Evolutionary conservation across 257 asterid species (phyloP).

Genomic region (Hygrophila difformis): DNA sequence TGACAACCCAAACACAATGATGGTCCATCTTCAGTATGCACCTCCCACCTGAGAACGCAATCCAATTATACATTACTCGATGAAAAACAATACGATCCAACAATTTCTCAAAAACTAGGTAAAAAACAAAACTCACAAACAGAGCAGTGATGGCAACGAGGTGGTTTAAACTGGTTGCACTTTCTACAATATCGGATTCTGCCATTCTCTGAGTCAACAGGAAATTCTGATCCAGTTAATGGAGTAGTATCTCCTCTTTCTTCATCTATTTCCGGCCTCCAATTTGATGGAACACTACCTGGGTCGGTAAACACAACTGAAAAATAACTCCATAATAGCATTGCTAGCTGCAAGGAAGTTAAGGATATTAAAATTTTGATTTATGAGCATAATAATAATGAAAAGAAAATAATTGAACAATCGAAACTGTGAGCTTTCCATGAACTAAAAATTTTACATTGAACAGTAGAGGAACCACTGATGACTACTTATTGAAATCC

Average conservation of each 20-base stretch:
- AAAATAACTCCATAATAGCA: slow-evolving; percentile 97
- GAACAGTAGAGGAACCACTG: slow-evolving; percentile 3
- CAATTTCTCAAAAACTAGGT: slow-evolving; percentile 7
- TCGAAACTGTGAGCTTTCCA: too few relatives aligned
- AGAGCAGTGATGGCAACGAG: slow-evolving; percentile 99
- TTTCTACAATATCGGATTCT: slow-evolving; percentile 74
- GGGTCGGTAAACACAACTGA: slow-evolving; percentile 97
- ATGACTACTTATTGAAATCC: not conserved
- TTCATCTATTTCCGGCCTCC: slow-evolving; percentile 85
- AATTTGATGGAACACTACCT: slow-evolving; percentile 78
- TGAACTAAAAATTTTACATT: not conserved
- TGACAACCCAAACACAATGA: slow-evolving; percentile 99
- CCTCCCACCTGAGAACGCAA: slow-evolving; percentile 71
- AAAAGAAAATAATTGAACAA: too few relatives aligned
- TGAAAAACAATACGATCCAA: slow-evolving; percentile 7
- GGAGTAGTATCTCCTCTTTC: slow-evolving; percentile 80
- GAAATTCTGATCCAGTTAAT: slow-evolving; percentile 55
- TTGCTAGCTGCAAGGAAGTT: slow-evolving; percentile 52
- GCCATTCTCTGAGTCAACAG: slow-evolving; percentile 40
- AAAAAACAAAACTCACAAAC: slow-evolving; percentile 68
- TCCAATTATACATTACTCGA: slow-evolving; percentile 11
- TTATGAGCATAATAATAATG: too few relatives aligned
- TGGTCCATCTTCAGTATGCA: slow-evolving; percentile 98
- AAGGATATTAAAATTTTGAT: not conserved
- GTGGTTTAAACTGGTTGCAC: slow-evolving; percentile 95